Base-by-base conservation (phyloP, 371 early-diverging fungal species). In the Coemansia sp. region DNA sequence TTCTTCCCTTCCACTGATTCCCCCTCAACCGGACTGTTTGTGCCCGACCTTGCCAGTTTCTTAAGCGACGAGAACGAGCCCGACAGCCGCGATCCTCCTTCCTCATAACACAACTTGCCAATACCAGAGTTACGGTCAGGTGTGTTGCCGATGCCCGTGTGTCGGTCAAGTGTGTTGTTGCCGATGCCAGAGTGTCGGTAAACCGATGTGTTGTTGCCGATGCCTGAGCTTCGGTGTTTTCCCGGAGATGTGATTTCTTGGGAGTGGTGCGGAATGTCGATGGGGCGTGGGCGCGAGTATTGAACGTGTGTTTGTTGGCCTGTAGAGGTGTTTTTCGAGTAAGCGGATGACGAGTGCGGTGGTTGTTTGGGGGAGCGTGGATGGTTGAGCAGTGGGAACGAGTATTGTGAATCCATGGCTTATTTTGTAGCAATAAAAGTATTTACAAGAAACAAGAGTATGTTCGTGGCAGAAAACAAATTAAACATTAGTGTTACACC, bases 141-240 rank as follows among this genome's bases (percentile, higher is more conserved):
- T 23, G 23, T 2, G 23, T 67, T 71, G 47, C 72, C 72, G 7
- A 71, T 71, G 0, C 72, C 72, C 16, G 72, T 67, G 55, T 63
- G 33, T 0, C 64, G 26, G 30, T 62, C 67, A 3, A 6, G 16
- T 4, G 57, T 21, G 20, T 71, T 61, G 44, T 62, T 65, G 54
- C 72, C 72, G 4, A 71, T 71, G 3, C 67, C 64, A 0, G 72
- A 71, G 0, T 21, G 16, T 9, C 12, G 53, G 23, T 67, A 59
- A 11, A 48, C 21, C 26, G n/a, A 53, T 23, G 21, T 14, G 55
- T 51, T 67, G 16, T 67, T 67, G 39, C 72, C 72, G 40, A 71
- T 71, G 3, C 67, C 67, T 0, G 72, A 58, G 0, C 16, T n/a
- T 2, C 64, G 58, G 14, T 18, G 26, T 18, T 23, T 39, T 7